Percentiles rank a stretch among this genome's conserved stretches.
Evolutionary conservation across 1,284 basidiomycete species (phyloP).

Genomic region (Takashimella koratensis): DNA sequence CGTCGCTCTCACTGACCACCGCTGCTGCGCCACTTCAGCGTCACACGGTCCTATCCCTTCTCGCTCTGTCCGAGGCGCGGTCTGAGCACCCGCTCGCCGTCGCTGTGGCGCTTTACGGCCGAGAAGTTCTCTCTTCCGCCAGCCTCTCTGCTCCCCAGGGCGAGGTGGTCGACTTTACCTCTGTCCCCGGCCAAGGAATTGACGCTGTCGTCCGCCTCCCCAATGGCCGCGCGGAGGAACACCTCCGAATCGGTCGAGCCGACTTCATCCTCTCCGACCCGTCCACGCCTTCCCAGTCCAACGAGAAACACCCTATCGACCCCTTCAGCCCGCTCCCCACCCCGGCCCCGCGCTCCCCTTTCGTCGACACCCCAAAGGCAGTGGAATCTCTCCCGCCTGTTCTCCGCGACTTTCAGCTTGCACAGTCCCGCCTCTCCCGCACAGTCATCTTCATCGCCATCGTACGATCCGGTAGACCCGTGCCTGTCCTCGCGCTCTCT

Average conservation of each 20-base stretch:
- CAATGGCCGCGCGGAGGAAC: constrained; percentile 41
- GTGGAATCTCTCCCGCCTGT: constrained; percentile 54
- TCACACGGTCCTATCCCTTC: constrained; percentile 68
- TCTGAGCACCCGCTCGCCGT: constrained; percentile 96
- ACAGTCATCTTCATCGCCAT: constrained; percentile 82
- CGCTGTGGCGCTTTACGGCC: constrained; percentile 79
- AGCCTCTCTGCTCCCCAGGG: constrained; percentile 52
- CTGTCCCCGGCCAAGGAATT: constrained; percentile 84
- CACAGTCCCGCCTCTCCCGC: constrained; percentile 67
- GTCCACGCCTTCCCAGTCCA: neutral
- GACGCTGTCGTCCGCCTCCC: constrained; percentile 60
- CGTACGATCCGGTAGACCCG: constrained; percentile 38
- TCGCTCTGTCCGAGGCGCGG: constrained; percentile 79
- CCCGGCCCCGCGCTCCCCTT: neutral
- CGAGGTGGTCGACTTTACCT: constrained; percentile 65
- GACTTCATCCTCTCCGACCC: constrained; percentile 55
- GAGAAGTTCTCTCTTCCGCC: constrained; percentile 58
- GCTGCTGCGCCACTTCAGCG: constrained; percentile 50
- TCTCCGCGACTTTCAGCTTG: constrained; percentile 61
- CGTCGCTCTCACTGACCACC: constrained; percentile 40
- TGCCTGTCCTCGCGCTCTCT: constrained; percentile 67
- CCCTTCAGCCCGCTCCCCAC: constrained; percentile 2
- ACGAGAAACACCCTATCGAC: neutral
- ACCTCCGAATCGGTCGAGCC: constrained; percentile 69
- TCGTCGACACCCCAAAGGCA: constrained; percentile 10